Conservation (phyloP, 257 asterid genomes). For the Jasminum sambac region DNA sequence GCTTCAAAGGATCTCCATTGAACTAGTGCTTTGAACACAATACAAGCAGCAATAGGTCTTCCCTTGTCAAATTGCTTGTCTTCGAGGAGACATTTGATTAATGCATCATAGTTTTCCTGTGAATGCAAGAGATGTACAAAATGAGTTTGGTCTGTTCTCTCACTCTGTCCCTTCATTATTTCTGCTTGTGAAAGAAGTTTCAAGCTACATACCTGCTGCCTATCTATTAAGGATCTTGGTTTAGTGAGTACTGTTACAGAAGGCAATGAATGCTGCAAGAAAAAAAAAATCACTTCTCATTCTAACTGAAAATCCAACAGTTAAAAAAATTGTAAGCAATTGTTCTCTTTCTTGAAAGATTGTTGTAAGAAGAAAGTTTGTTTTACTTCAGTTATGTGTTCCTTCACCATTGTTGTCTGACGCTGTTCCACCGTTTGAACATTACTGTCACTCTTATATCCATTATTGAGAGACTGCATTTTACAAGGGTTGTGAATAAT, state of each 20-base stretch:
- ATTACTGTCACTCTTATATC: slow-evolving; percentile 40
- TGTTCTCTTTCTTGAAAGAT: slow-evolving; percentile 12
- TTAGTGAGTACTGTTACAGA: slow-evolving; percentile 52
- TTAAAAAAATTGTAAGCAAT: slow-evolving; percentile 13
- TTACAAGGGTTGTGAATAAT: slow-evolving; percentile 23
- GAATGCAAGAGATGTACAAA: slow-evolving; percentile 21
- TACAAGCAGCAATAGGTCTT: slow-evolving; percentile 82
- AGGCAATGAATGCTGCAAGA: slow-evolving; percentile 55
- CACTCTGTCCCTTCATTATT: not conserved
- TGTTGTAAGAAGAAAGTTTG: slow-evolving; percentile 27
- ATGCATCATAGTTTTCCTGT: slow-evolving; percentile 85
- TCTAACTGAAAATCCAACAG: slow-evolving; percentile 16
- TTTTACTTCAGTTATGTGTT: slow-evolving; percentile 46
- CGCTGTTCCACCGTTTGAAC: slow-evolving; percentile 40
- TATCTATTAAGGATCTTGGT: slow-evolving; percentile 86
- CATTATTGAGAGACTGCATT: slow-evolving; percentile 53
- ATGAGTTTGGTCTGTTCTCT: slow-evolving; percentile 17
- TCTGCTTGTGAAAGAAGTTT: slow-evolving; percentile 12
- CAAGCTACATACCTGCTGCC: slow-evolving; percentile 72
- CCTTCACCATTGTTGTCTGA: slow-evolving; percentile 40
- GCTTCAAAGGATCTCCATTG: slow-evolving; percentile 97
- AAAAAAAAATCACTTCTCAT: slow-evolving; percentile 11
- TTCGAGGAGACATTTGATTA: slow-evolving; percentile 77
- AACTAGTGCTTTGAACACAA: slow-evolving; percentile 69
- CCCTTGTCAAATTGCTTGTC: slow-evolving; percentile 70